Conservation (phyloP, 1,284 basidiomycete species). For the Porodaedalea pini region DNA sequence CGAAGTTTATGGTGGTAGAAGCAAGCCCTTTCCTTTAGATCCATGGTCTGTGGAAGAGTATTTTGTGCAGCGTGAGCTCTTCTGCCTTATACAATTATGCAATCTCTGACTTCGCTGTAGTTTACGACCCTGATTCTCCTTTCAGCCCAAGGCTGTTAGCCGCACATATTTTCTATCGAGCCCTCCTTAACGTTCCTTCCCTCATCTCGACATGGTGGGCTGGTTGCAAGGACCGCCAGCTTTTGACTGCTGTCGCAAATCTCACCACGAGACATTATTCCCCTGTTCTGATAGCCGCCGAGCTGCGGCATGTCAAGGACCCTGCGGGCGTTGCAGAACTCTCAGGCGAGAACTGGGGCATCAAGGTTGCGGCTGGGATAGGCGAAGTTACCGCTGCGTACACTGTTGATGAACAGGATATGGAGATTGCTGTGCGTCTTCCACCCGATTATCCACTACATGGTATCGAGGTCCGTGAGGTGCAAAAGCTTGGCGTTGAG, state of each 20-base stretch:
- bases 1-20: constrained; percentile 54
- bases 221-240: constrained; percentile 85
- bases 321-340: constrained; percentile 63
- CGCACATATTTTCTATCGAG: constrained; percentile 86
- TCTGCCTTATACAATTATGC: constrained; percentile 2
- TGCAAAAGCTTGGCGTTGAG: constrained; percentile 83
- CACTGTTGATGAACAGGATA: constrained; percentile 88
- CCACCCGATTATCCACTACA: constrained; percentile 91
- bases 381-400: constrained; percentile 82
- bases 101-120: constrained; percentile 35
- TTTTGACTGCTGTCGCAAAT: constrained; percentile 69
- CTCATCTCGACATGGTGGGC: constrained; percentile 84
- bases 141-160: constrained; percentile 70
- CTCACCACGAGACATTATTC: constrained; percentile 91
- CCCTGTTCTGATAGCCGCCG: constrained; percentile 82
- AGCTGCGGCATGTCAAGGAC: constrained; percentile 74
- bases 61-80: constrained; percentile 68
- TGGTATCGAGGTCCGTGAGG: constrained; percentile 83
- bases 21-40: constrained; percentile 70
- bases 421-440: constrained; percentile 88
- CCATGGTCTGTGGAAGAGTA: constrained; percentile 87
- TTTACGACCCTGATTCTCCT: constrained; percentile 55
- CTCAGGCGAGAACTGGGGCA: constrained; percentile 75
- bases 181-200: constrained; percentile 78
- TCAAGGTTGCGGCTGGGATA: constrained; percentile 69